Conservation (phyloP, 108 stramenopile genomes). For the Fistulifera pelliculosa region DNA sequence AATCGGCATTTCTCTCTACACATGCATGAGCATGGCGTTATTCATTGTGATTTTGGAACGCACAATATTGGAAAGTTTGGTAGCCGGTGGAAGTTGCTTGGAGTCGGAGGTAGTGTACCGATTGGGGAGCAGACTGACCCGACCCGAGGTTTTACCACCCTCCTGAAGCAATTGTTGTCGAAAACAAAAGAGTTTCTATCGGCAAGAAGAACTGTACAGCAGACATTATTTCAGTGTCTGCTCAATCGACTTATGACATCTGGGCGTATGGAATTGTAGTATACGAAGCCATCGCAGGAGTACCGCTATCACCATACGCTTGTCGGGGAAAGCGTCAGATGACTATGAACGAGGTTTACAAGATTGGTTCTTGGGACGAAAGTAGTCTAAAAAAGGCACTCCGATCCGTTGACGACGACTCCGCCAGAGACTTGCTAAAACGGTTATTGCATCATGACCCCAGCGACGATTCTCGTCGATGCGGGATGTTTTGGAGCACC, state of each 20-base stretch:
- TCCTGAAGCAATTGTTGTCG: constrained; percentile 69
- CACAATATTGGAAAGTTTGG: constrained; percentile 88
- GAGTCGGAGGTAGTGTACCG: constrained; percentile 74
- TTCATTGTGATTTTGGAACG: constrained; percentile 85
- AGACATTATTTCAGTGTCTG: constrained; percentile 55
- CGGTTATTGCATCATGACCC: constrained; percentile 61
- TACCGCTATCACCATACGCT: constrained; percentile 69
- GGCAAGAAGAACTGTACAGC: constrained; percentile 57
- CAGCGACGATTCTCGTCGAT: constrained; percentile 44
- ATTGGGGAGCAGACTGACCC: constrained; percentile 67
- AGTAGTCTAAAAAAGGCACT: constrained; percentile 59
- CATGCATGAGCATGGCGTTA: constrained; percentile 83
- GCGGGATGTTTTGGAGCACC: constrained; percentile 70
- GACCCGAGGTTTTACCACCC: constrained; percentile 82
- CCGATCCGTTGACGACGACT: constrained; percentile 37
- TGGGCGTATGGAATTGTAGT: constrained; percentile 79
- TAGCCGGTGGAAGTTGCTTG: constrained; percentile 74
- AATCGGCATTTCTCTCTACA: constrained; percentile 76
- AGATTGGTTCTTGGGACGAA: constrained; percentile 81
- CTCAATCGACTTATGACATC: constrained; percentile 67
- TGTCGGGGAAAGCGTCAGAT: constrained; percentile 77
- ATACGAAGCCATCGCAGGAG: constrained; percentile 71
- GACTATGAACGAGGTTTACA: constrained; percentile 54
- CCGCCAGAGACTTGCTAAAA: constrained; percentile 47
- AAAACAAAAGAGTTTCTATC: constrained; percentile 44